Conservation (phyloP, 352 stramenopile species). For the Phytophthora pini region DNA sequence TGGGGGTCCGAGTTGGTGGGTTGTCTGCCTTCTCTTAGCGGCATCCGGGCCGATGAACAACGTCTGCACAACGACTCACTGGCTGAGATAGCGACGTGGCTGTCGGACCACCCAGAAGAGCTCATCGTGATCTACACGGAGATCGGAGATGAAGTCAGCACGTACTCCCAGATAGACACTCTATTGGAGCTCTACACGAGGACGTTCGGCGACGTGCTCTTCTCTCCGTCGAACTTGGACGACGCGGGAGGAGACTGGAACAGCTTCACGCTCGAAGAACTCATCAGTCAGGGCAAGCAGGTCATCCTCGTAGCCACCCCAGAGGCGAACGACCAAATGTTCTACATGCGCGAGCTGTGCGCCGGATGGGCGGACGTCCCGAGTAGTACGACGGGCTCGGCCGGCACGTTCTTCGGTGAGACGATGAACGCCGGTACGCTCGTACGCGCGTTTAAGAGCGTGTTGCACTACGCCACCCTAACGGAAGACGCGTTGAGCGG, state of each 20-base stretch:
- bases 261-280: constrained; percentile 51
- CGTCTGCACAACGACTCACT: constrained; percentile 59
- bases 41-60: constrained; percentile 70
- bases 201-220: constrained; percentile 56
- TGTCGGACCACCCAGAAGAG: constrained; percentile 51
- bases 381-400: constrained; percentile 19
- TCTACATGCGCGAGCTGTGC: constrained; percentile 58
- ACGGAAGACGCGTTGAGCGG: constrained; percentile 42
- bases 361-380: constrained; percentile 51
- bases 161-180: constrained; percentile 51
- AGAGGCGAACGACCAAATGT: constrained; percentile 62
- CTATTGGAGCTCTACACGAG: constrained; percentile 55
- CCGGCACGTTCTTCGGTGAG: constrained; percentile 48
- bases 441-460: constrained; percentile 57
- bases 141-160: constrained; percentile 49
- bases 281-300: constrained; percentile 58
- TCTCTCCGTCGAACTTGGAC: constrained; percentile 55
- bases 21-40: constrained; percentile 76
- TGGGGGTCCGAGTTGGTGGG: constrained; percentile 64
- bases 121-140: constrained; percentile 69
- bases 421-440: constrained; percentile 53
- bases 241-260: constrained; percentile 48
- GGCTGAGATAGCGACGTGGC: constrained; percentile 62
- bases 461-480: constrained; percentile 60
- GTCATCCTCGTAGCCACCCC: constrained; percentile 56